Conservation (phyloP, 2,329 filamentous ascomycete genomes). For the Penicillium rolfsii region DNA sequence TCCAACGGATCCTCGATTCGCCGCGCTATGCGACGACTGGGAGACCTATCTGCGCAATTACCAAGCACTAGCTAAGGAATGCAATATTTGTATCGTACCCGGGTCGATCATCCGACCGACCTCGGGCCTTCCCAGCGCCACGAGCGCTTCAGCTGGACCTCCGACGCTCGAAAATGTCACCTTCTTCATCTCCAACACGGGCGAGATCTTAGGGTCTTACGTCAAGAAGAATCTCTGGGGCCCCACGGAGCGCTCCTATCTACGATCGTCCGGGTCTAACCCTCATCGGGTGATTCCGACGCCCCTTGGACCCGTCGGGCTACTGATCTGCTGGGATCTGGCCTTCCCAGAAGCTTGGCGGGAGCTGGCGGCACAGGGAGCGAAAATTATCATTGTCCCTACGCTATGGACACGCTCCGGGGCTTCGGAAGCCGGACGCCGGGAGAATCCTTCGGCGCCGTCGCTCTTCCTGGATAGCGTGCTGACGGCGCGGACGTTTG, state of each 20-base stretch:
- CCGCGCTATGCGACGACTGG: conserved; percentile 51
- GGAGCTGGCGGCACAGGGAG: conserved; percentile 56
- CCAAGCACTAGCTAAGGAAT: conserved; percentile 55
- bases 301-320: conserved; percentile 56
- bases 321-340: conserved; percentile 62
- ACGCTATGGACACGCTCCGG: conserved; percentile 52
- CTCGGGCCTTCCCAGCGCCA: conserved; percentile 56
- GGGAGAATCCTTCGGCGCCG: conserved; percentile 53
- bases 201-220: conserved; percentile 56
- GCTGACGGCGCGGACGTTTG: conserved; percentile 56
- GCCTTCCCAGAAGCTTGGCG: conserved; percentile 61
- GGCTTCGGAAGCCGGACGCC: conserved; percentile 51
- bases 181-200: conserved; percentile 57
- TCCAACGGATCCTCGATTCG: conserved; percentile 51
- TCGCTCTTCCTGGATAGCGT: conserved; percentile 55
- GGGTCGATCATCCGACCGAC: conserved; percentile 35
- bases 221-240: conserved; percentile 43
- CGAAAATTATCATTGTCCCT: conserved; percentile 59
- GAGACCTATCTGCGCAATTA: conserved; percentile 56
- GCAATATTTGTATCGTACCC: conserved; percentile 17
- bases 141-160: conserved; percentile 39
- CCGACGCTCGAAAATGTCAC: conserved; percentile 54
- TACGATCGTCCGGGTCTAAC: conserved; percentile 4
- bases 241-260: conserved; percentile 27
- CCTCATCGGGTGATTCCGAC: conserved; percentile 35